Base-by-base conservation (phyloP, 2,329 filamentous ascomycete species). In the Colletotrichum musicola region DNA sequence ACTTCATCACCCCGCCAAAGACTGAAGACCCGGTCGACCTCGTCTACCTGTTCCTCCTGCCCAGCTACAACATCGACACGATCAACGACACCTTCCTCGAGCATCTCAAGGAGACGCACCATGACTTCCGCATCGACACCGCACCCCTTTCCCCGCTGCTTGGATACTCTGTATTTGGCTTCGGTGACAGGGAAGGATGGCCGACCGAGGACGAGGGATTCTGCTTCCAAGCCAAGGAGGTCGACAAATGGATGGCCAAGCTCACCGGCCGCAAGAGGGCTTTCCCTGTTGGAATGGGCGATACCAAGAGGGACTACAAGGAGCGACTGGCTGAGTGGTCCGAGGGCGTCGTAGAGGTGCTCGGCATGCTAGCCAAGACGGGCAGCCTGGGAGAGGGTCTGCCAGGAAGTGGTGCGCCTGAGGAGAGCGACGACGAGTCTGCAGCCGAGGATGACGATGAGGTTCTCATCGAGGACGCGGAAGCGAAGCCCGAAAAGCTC, bases 241-340 rank as follows among this genome's bases (percentile, higher is more conserved):
- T 97, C 3, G 95, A 99, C 77, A 94, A 90, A 77, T 98, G 96
- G 95, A 93, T 99, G 92, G 94, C 95, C n/a, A 97, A 94, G 77
- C 81, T 99, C 75, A 97, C 95, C 0, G 91, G 89, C 1, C 88
- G 92, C 70, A 97, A 95, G 81, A 87, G 95, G 76, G 95, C 94
- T 1, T 98, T 92, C 74, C 95, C 95, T 0, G 83, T 98, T 6
- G 96, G 96, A 4, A 91, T 95, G 85, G 94, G 92, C 2, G 94
- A 98, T 79, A 88, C 92, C 65, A 97, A 94, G 80, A 85, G 81
- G n/a, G 92, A 96, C 76, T 88, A 90, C 20, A 82, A 84, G 20
- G 80, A 87, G 56, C 85, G 92, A 27, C 79, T 98, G 62, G 80
- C 86, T 40, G 94, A 97, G 77, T 99, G 95, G 95, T 84, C 86